Evolutionary conservation across 225 moss, liverwort and hornwort genomes (phyloP), one percentile per base, ranked within the genome.

Genomic region (Anthoceros angustus): DNA sequence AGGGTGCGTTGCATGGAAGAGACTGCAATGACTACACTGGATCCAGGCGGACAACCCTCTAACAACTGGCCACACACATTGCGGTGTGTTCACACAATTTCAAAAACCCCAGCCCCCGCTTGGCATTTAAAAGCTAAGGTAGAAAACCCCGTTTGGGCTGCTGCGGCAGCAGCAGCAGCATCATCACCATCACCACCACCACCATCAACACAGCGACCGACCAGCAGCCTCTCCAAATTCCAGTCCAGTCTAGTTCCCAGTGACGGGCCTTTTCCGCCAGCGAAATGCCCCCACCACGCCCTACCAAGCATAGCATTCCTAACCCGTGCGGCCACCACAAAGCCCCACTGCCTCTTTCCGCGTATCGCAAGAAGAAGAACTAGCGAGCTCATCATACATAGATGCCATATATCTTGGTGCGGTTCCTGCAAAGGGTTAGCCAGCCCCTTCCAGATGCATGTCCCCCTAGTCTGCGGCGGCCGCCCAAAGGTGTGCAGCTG

Each of bases 341-440:
- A 55, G n/a, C 18, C 55, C 55, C 55, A 55, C 55, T 55, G 55
- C 55, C 55, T 8, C 23, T 55, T 55, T 55, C n/a, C 55, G 16
- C n/a, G 55, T 23, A 55, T 55, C n/a, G n/a, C 18, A 55, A 55
- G 55, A 55, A 14, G 20, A 45, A 55, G 55, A 23, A 55, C 55
- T 55, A 23, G 23, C 55, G 16, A 55, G 55, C 55, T 55, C 55
- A 20, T 55, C 55, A 55, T 55, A 20, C 55, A 18, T 23, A 18
- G 18, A 23, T 18, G n/a, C 18, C 55, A 18, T 6, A 9, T 55
- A 15, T 55, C 55, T 55, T 55, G 45, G 16, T 16, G 11, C 16
- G 55, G 23, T 55, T 15, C 55, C 55, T 55, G 55, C 55, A 55
- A 55, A 7, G 55, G 23, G 55, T 55, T 55, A 55, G 55, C 32